Base-by-base conservation (phyloP, 352 stramenopile genomes). In the Globisporangium iwayamae region DNA sequence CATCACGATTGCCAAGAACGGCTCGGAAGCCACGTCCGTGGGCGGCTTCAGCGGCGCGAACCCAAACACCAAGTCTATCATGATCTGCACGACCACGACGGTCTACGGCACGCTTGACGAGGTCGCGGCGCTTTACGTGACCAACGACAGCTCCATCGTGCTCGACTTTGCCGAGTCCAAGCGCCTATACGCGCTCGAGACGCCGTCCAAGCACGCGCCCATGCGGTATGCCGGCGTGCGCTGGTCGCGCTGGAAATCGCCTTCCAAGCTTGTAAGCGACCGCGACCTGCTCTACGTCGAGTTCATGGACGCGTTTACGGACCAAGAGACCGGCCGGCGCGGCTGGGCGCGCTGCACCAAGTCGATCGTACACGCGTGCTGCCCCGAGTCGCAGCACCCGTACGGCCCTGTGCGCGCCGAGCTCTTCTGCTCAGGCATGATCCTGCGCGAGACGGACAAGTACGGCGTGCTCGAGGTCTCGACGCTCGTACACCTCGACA, bases 221-320 rank as follows among this genome's bases (percentile, higher is more conserved):
- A 66, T 90, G 69, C 75, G 73, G 11, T 81, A 71, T 48, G 67
- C 69, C 0, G 67, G 73, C 1, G 60, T 92, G 62, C 81, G 79
- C 50, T 90, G 81, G 78, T 85, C 79, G 32, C 69, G 79, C 18
- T 87, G 78, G 75, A 87, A 85, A 51, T 67, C 71, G 13, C 78
- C 78, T 36, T 75, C 72, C 32, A 82, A 65, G 65, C 67, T 86
- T 22, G 75, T 86, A 39, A 68, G 72, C 22, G 74, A 80, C 50
- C 73, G 79, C 38, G 82, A 91, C 65, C 47, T 89, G 48, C 72
- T 83, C 32, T 84, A 79, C 53, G 52, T 88, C 43, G 82, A 91
- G 60, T 79, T 74, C 65, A 89, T 90, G 79, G 75, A 90, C 63
- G 72, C 75, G 60, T 93, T 91, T 63, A 67, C 80, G 32, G 81